Percentiles rank a stretch among this genome's conserved stretches.
Evolutionary conservation across 148 eudicot species (phyloP).

Genomic region (Nyssa sinensis): DNA sequence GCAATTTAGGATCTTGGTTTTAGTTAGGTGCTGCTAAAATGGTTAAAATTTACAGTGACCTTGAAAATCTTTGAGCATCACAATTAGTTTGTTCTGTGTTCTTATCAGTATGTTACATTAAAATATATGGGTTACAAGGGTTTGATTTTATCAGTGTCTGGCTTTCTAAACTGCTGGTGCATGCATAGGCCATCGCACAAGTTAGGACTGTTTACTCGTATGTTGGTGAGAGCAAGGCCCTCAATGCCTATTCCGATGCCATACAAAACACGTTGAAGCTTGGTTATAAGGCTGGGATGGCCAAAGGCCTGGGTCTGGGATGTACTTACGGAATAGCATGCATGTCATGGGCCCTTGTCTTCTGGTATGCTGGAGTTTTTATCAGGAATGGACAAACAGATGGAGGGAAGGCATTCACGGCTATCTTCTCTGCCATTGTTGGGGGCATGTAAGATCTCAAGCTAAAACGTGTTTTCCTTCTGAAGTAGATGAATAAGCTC

Average conservation of each 20-base stretch:
- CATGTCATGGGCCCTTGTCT: conserved; percentile 99
- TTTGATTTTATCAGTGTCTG: not conserved
- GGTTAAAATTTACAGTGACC: not conserved
- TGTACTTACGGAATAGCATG: conserved; percentile 99
- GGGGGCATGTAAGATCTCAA: conserved; percentile 91
- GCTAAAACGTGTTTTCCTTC: not conserved
- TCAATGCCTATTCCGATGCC: conserved; percentile 86
- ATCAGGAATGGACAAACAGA: conserved; percentile 96
- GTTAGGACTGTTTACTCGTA: conserved; percentile 96
- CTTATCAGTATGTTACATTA: not conserved
- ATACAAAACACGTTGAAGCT: conserved; percentile 90
- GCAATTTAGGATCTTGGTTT: not conserved
- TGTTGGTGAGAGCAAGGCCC: conserved; percentile 93
- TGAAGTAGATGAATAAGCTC: not conserved
- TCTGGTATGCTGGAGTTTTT: conserved; percentile 99
- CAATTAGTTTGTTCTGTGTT: not conserved
- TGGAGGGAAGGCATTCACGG: conserved; percentile 99
- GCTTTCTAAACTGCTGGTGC: not conserved
- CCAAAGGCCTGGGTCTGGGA: conserved; percentile 95
- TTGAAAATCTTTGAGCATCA: not conserved
- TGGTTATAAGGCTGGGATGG: conserved; percentile 99
- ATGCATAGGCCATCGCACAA: conserved; percentile 87
- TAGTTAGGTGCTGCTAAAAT: not conserved
- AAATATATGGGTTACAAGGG: not conserved
- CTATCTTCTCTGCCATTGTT: conserved; percentile 97